Evolutionary conservation across 2,329 filamentous ascomycete genomes (phyloP), one percentile per base, ranked within the genome.

Genomic region (Phaeosphaeriaceae sp.): DNA sequence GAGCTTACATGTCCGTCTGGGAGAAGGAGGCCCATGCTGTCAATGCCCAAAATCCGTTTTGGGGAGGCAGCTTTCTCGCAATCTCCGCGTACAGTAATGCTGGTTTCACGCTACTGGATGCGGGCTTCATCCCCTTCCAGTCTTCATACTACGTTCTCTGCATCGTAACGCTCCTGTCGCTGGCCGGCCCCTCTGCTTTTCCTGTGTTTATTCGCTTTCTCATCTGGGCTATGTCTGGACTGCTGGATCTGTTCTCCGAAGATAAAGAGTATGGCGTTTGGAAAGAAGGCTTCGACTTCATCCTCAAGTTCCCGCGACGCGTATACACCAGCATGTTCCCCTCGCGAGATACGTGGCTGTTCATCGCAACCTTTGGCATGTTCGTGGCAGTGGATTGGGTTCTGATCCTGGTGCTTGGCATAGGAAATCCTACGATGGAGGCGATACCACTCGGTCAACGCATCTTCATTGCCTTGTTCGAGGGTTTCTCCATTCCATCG

Each of bases 261-360:
- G 40, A 58, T 36, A 62, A 65, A 50, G 61, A 68, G 42, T 68
- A 68, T 52, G 63, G 65, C 25, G 59, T 68, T 15, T 68, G 65
- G 65, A 68, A 61, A 53, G 63, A 64, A 49, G 65, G 64, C 15
- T 67, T 67, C 22, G 64, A 67, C 20, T 67, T 67, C 25, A 67
- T 65, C 21, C 58, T 67, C 40, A 67, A 56, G 20, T 67, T 67
- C 15, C 64, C 64, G 5, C 42, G 42, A 11, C 42, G 42, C 19
- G 65, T 67, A 20, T 67, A 67, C 36, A 67, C 61, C 24, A 67
- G 65, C 51, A 67, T 67, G 65, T 67, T 67, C 21, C 60, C 65
- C 24, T 45, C 60, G n/a, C 57, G 58, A 17, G 65, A 67, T 52
- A 67, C 65, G 5, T 67, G 62, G 65, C 20, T 62, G 44, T 67